phyloP scores from a whole-genome alignment of 2,329 filamentous ascomycete genomes.

The Claviceps cyperi region DNA sequence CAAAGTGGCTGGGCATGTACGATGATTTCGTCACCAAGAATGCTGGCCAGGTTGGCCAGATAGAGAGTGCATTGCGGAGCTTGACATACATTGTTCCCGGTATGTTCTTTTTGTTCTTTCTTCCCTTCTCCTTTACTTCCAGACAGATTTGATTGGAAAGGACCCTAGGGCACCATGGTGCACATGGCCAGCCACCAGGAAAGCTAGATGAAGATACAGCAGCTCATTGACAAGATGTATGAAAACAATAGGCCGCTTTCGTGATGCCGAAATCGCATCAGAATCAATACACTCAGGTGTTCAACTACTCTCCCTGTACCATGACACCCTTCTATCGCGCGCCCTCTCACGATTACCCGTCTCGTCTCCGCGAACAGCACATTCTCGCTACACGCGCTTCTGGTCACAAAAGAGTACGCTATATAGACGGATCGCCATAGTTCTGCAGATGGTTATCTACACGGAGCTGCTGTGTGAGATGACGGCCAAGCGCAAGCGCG shows the following conservation, averaged over 20 bases:
- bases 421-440: conserved; percentile 68
- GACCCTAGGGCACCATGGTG: too few relatives aligned
- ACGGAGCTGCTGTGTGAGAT: conserved; percentile 97
- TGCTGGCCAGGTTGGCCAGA: conserved; percentile 81
- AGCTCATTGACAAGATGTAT: too few relatives aligned
- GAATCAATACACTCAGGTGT: conserved; percentile 83
- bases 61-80: conserved; percentile 83
- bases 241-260: conserved; percentile 49
- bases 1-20: conserved; percentile 58
- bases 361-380: conserved; percentile 39
- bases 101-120: conserved; percentile 13
- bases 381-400: conserved; percentile 52
- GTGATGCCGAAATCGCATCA: conserved; percentile 87
- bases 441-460: conserved; percentile 83
- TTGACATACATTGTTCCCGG: conserved; percentile 93
- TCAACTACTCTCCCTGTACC: conserved; percentile 81
- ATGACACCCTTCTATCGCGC: conserved; percentile 69
- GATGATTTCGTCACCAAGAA: conserved; percentile 92
- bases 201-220: too few relatives aligned
- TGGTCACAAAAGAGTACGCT: conserved; percentile 49
- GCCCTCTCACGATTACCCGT: conserved; percentile 44
- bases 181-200: too few relatives aligned
- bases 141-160: too few relatives aligned
- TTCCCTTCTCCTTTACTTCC: not conserved
- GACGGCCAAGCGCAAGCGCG: conserved; percentile 75